A percentile compares a stretch with the other conserved stretches of the same genome.
Evolutionary conservation across 2,329 filamentous ascomycete genomes (phyloP).

Genomic region (Cephalotrichum gorgonifer): DNA sequence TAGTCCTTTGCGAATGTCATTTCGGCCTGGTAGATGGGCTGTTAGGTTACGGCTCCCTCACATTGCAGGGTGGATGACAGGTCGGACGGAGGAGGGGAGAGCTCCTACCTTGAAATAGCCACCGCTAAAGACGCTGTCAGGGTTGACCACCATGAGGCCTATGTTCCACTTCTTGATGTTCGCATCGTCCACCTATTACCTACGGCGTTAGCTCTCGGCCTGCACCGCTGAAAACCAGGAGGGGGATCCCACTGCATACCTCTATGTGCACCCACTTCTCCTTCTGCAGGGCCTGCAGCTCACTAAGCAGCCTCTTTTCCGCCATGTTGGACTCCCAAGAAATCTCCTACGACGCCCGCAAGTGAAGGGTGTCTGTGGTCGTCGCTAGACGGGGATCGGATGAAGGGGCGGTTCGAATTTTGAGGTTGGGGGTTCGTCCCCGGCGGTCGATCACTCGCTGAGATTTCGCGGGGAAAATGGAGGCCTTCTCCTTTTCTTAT

Average conservation of each 20-base stretch:
- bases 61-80: too few relatives aligned
- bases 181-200: conserved; percentile 56
- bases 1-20: conserved; percentile 87
- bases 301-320: conserved; percentile 76
- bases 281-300: conserved; percentile 70
- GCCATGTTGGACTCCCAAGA: conserved; percentile 25
- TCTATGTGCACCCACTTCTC: conserved; percentile 94
- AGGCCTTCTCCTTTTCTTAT: too few relatives aligned
- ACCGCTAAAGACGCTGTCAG: conserved; percentile 83
- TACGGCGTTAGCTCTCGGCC: neutral
- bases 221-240: neutral
- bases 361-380: neutral
- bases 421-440: neutral
- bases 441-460: too few relatives aligned
- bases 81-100: neutral
- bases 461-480: too few relatives aligned
- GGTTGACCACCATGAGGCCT: conserved; percentile 84
- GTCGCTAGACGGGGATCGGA: neutral
- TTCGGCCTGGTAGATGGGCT: conserved; percentile 45
- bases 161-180: conserved; percentile 83
- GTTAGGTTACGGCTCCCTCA: neutral
- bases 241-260: conserved; percentile 33
- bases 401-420: neutral
- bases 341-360: neutral
- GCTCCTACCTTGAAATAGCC: conserved; percentile 67